These are phyloP conservation scores for Aspergillus avenaceus DNA, from an alignment of 495 filamentous ascomycete species.

Conservation along the genomic window DNA sequence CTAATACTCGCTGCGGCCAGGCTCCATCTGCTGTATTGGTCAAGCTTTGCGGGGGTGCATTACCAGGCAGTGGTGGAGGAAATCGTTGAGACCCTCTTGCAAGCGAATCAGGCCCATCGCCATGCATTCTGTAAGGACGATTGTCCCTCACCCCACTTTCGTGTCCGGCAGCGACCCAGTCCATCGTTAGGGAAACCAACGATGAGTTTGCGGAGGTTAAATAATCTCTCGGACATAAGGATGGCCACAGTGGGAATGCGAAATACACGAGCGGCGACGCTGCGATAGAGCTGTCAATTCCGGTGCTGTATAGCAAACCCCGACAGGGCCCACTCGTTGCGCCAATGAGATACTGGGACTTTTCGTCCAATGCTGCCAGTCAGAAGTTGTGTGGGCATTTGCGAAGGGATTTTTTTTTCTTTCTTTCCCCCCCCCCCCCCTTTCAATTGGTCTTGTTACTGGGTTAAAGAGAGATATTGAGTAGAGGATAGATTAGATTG, in stretches of 20 bases:
- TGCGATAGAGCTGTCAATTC: conserved; percentile 17
- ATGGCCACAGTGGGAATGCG: neutral
- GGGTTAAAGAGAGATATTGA: too few relatives aligned
- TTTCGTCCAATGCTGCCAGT: neutral
- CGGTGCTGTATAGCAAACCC: conserved; percentile 3
- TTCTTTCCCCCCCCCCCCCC: neutral
- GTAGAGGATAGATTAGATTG: too few relatives aligned
- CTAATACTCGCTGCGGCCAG: conserved; percentile 84
- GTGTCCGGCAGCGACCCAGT: conserved; percentile 2
- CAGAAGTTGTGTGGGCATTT: neutral
- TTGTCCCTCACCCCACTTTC: neutral
- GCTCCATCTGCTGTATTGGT: conserved; percentile 82
- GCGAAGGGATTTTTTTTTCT: neutral
- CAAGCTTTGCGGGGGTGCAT: conserved; percentile 28
- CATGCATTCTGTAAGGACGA: conserved; percentile 5
- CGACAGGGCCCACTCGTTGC: neutral
- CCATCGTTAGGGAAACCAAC: conserved; percentile 9
- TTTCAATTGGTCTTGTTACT: neutral
- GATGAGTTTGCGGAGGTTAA: neutral
- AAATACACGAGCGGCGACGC: conserved; percentile 4
- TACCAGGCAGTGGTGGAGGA: neutral
- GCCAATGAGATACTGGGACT: conserved; percentile 2
- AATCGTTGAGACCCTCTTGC: neutral
- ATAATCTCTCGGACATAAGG: neutral
- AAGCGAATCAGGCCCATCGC: neutral